Conservation (phyloP, 352 stramenopile species). For the Globisporangium emineosum region DNA sequence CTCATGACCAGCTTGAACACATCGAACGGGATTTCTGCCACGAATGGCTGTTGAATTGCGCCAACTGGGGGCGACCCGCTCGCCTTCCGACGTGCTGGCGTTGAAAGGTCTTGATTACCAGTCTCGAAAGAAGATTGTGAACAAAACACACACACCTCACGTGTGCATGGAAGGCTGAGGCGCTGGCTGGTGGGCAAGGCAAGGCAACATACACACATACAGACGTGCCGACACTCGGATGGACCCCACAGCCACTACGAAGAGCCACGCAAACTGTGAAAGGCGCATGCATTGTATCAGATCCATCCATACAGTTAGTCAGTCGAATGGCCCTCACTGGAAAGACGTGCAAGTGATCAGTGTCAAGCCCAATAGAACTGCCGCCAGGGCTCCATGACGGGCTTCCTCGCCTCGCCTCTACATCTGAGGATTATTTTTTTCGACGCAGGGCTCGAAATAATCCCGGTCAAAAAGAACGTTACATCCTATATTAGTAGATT, state of each 20-base stretch:
- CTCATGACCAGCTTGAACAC: background rate
- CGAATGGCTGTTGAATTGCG: background rate
- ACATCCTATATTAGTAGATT: background rate
- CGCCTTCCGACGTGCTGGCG: too few relatives aligned
- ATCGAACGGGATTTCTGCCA: background rate
- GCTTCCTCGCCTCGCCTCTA: slow-evolving; percentile 3
- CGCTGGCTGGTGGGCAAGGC: too few relatives aligned
- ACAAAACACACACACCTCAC: too few relatives aligned
- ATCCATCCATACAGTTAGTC: background rate
- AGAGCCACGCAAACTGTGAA: too few relatives aligned
- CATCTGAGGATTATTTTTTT: background rate
- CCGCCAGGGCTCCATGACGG: background rate
- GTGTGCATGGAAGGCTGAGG: too few relatives aligned
- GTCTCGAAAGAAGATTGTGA: background rate
- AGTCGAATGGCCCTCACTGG: background rate
- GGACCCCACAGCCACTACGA: too few relatives aligned
- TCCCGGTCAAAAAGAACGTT: background rate
- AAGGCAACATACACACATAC: background rate
- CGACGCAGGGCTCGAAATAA: background rate
- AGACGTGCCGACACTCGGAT: too few relatives aligned
- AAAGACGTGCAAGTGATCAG: background rate
- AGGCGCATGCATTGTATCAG: background rate
- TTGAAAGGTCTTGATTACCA: background rate
- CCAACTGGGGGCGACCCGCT: background rate
- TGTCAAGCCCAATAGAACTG: background rate